phyloP scores from a whole-genome alignment of 1,284 basidiomycete species.

The Boletus sp. region DNA sequence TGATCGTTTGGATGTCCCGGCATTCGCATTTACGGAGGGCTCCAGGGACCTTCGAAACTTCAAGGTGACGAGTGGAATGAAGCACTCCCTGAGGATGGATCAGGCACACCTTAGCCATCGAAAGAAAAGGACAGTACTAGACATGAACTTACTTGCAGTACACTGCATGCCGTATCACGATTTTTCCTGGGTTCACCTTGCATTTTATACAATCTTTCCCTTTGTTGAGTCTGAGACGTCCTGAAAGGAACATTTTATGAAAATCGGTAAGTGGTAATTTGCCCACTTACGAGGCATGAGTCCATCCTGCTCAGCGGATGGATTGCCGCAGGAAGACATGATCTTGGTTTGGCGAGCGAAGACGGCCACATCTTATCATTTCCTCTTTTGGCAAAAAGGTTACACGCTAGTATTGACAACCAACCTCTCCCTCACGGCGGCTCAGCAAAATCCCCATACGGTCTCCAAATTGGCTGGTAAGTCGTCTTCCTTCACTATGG shows the following conservation, averaged over 20 bases:
- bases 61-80: constrained; percentile 53
- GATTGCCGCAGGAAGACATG: constrained; percentile 56
- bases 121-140: neutral
- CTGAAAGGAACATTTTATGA: constrained; percentile 33
- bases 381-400: constrained; percentile 13
- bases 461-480: neutral
- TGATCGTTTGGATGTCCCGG: constrained; percentile 39
- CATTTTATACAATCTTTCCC: constrained; percentile 66
- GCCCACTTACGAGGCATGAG: constrained; percentile 58
- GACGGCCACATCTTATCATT: constrained; percentile 7
- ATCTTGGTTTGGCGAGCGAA: neutral
- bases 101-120: neutral
- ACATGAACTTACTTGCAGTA: constrained; percentile 68
- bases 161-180: constrained; percentile 73
- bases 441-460: too few species aligned
- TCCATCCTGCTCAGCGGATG: constrained; percentile 50
- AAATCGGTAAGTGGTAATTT: neutral
- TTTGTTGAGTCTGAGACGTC: constrained; percentile 60
- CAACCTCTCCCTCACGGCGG: too few species aligned
- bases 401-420: too few species aligned
- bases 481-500: neutral
- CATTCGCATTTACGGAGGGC: constrained; percentile 52
- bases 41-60: constrained; percentile 68
- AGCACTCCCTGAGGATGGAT: constrained; percentile 55
- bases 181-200: constrained; percentile 57